phyloP scores from a whole-genome alignment of 345 rosid species.

The Lumnitzera racemosa region DNA sequence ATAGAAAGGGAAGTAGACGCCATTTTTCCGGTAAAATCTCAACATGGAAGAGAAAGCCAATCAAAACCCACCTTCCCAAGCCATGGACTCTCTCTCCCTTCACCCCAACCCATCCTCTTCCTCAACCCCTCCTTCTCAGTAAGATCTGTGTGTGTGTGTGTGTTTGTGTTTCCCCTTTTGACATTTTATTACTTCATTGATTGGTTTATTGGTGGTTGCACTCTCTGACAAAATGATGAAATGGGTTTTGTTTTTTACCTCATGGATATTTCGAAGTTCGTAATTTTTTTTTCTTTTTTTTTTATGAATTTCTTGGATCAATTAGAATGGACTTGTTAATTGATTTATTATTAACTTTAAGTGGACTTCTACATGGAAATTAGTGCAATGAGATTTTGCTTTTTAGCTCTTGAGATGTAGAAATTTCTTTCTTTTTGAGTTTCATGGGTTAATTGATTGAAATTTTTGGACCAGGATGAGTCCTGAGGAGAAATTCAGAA shows the following conservation, averaged over 20 bases:
- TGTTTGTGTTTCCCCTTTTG: background rate
- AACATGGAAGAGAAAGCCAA: background rate
- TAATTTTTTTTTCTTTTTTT: too few relatives aligned
- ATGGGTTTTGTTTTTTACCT: too few relatives aligned
- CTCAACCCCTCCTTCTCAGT: slow-evolving; percentile 17
- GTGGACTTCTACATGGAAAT: too few relatives aligned
- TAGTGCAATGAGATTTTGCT: background rate
- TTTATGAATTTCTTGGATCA: too few relatives aligned
- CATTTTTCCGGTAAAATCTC: too few relatives aligned
- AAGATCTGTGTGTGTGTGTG: slow-evolving; percentile 1
- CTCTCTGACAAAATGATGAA: too few relatives aligned
- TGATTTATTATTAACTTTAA: too few relatives aligned
- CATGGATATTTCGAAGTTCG: too few relatives aligned
- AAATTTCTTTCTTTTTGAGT: background rate
- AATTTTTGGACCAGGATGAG: slow-evolving; percentile 35
- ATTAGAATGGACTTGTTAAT: too few relatives aligned
- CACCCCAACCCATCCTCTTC: slow-evolving; percentile 16
- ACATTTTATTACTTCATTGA: too few relatives aligned
- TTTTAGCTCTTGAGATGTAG: background rate
- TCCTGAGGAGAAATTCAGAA: slow-evolving; percentile 52
- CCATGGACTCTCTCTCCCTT: slow-evolving; percentile 20
- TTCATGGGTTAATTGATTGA: background rate
- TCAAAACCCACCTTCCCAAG: slow-evolving; percentile 9
- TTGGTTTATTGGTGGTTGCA: too few relatives aligned
- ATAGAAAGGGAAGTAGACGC: too few relatives aligned